Evolutionary conservation across 371 early-diverging fungal species (phyloP).

Genomic region (Syncephalastrum sp.): DNA sequence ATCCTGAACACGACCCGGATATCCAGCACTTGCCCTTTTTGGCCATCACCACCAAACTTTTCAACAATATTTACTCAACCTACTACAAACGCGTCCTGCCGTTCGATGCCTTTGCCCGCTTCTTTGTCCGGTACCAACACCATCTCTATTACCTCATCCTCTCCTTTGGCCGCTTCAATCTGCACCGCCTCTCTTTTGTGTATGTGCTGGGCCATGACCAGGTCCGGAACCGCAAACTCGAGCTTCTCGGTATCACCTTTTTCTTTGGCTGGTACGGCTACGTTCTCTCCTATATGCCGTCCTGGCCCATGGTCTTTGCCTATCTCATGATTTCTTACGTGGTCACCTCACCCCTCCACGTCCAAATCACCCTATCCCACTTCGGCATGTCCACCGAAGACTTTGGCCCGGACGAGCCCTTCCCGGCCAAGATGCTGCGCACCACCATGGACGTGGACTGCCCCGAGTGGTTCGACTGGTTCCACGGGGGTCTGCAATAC

Average conservation of each 20-base stretch:
- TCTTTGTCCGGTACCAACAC: constrained; percentile 83
- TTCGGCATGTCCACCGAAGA: constrained; percentile 94
- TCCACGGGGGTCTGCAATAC: constrained; percentile 96
- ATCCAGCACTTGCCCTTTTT: constrained; percentile 97
- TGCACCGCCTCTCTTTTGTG: constrained; percentile 76
- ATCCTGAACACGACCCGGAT: constrained; percentile 93
- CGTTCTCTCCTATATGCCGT: constrained; percentile 69
- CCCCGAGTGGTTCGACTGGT: constrained; percentile 93
- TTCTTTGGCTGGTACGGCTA: constrained; percentile 83
- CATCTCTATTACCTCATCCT: constrained; percentile 84
- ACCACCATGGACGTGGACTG: constrained; percentile 98
- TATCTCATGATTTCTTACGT: constrained; percentile 82
- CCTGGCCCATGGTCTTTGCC: constrained; percentile 57
- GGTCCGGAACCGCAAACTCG: constrained; percentile 73
- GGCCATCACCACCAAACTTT: constrained; percentile 82
- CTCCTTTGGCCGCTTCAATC: constrained; percentile 89
- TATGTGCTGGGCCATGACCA: constrained; percentile 61
- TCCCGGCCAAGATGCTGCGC: constrained; percentile 81
- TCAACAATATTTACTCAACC: constrained; percentile 85
- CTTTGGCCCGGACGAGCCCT: constrained; percentile 70
- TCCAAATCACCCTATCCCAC: constrained; percentile 95
- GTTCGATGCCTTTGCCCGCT: constrained; percentile 75
- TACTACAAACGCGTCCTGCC: constrained; percentile 82
- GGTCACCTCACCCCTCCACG: constrained; percentile 84
- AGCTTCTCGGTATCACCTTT: constrained; percentile 65